Conservation (phyloP, 768 basidiomycete genomes). For the Termitomyces sp. region DNA sequence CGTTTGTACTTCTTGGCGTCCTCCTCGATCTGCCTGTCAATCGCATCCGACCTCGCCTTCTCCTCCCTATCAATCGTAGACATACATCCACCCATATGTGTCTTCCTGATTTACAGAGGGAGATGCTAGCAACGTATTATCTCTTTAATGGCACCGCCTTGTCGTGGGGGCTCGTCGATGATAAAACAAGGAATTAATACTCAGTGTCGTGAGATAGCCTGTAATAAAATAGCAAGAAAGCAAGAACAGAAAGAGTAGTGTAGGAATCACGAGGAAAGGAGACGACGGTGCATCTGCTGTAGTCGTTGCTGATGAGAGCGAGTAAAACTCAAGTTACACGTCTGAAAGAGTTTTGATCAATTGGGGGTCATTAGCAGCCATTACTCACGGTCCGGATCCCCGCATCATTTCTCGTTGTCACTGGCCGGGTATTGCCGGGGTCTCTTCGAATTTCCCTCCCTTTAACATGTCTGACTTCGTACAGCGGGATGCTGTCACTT, state of each 20-base stretch:
- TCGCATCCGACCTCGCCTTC: constrained; percentile 61
- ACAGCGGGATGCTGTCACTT: no score
- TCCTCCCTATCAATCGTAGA: constrained; percentile 52
- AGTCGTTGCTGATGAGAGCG: neutral
- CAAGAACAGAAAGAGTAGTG: neutral
- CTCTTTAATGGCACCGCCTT: neutral
- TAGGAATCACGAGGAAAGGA: neutral
- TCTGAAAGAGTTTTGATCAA: neutral
- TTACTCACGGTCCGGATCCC: neutral
- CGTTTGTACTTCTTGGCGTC: constrained; percentile 76
- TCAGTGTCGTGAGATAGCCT: neutral
- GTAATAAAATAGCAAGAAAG: neutral
- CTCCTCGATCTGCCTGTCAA: constrained; percentile 83
- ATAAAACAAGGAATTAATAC: neutral
- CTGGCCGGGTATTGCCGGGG: neutral
- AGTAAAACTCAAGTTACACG: neutral
- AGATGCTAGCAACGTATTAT: no score
- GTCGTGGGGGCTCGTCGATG: no score
- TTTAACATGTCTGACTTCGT: no score
- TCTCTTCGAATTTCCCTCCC: neutral
- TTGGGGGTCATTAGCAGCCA: neutral
- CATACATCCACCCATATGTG: constrained; percentile 66
- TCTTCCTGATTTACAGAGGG: no score
- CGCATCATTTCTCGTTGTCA: neutral
- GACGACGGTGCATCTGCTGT: neutral